phyloP scores from a whole-genome alignment of 2,329 filamentous ascomycete species.

The Byssoonygena ceratinophila region DNA sequence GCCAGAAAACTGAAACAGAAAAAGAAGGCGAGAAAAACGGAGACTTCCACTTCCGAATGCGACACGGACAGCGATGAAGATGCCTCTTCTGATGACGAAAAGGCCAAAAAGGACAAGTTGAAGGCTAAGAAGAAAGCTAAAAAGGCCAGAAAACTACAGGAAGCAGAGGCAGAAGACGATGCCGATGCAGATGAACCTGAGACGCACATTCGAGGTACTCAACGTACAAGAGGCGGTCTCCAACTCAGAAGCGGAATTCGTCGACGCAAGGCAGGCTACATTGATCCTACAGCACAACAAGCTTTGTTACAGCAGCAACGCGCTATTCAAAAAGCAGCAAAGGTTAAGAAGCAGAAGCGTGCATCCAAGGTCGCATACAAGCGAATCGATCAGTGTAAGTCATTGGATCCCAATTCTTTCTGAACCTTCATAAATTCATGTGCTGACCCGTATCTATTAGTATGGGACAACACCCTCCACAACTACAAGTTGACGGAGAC shows the following conservation, averaged over 20 bases:
- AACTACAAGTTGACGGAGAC: constrained; percentile 61
- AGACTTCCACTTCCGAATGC: constrained; percentile 4
- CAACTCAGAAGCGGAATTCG: not conserved
- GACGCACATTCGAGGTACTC: constrained; percentile 5
- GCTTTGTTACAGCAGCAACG: constrained; percentile 5
- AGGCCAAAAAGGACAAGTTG: constrained; percentile 29
- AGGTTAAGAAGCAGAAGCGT: constrained; percentile 35
- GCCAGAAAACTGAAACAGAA: constrained; percentile 10
- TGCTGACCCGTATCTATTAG: constrained; percentile 18
- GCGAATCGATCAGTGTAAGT: constrained; percentile 51
- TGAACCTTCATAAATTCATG: not conserved
- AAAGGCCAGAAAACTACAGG: constrained; percentile 29
- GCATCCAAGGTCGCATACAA: constrained; percentile 56
- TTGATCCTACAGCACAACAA: constrained; percentile 8
- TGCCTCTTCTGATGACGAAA: constrained; percentile 24
- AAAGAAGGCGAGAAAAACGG: constrained; percentile 13
- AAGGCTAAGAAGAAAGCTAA: constrained; percentile 34
- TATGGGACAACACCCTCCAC: constrained; percentile 48
- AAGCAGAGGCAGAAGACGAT: constrained; percentile 26
- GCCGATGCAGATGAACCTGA: constrained; percentile 20
- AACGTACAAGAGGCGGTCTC: not conserved
- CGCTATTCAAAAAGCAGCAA: constrained; percentile 22
- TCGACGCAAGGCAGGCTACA: constrained; percentile 1
- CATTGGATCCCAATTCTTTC: constrained; percentile 4
- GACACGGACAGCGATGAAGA: constrained; percentile 15